Percentiles rank a stretch among this genome's conserved stretches.
Conservation (phyloP, 257 asterid species). For the Solanum microdontum region DNA sequence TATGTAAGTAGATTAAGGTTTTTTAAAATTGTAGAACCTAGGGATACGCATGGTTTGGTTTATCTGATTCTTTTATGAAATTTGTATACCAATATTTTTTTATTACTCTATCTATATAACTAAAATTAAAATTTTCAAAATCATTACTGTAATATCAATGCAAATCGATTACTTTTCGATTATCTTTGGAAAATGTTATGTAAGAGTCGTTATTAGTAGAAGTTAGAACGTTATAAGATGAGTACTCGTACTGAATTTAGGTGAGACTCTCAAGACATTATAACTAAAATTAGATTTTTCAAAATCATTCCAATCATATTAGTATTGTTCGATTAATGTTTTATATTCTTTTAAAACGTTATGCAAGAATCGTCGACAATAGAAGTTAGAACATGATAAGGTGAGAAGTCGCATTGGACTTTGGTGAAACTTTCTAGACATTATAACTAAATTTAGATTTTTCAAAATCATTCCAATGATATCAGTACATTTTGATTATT, state of each 20-base stretch:
- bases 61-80: not conserved
- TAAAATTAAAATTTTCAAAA: not conserved
- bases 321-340: too few species aligned
- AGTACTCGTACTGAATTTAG: not conserved
- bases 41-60: not conserved
- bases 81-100: not conserved
- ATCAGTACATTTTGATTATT: not conserved
- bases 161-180: not conserved
- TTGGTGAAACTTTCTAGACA: not conserved
- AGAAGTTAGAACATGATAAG: too few species aligned
- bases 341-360: too few species aligned
- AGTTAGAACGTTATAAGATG: not conserved
- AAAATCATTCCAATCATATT: too few species aligned
- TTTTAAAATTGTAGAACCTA: not conserved
- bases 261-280: not conserved
- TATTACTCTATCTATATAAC: not conserved
- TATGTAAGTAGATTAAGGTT: not conserved
- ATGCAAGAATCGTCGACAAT: not conserved
- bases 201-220: not conserved
- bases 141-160: not conserved
- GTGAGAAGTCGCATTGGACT: not conserved
- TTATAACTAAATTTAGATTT: too few species aligned
- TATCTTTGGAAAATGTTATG: not conserved
- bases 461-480: not conserved
- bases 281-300: not conserved